Conservation (phyloP, 148 eudicot genomes). For the Selenicereus undatus region DNA sequence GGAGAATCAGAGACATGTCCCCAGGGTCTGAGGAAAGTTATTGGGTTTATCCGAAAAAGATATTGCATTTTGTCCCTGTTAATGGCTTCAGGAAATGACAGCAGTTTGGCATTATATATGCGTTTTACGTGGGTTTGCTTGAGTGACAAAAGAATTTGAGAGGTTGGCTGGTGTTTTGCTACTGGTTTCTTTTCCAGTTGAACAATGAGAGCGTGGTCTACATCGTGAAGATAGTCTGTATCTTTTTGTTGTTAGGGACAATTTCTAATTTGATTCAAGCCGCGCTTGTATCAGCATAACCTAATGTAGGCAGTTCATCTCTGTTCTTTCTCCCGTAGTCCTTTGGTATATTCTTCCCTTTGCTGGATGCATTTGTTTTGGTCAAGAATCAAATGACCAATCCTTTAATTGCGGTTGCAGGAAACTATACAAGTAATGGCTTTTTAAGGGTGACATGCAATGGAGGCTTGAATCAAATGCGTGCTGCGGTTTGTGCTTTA, state of each 20-base stretch:
- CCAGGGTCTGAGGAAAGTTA: background rate
- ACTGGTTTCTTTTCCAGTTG: background rate
- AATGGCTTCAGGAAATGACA: background rate
- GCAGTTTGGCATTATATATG: background rate
- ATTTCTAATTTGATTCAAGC: background rate
- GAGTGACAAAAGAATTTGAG: background rate
- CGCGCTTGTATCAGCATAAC: background rate
- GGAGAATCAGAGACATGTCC: background rate
- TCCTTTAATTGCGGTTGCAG: slow-evolving; percentile 37
- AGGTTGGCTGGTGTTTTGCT: background rate
- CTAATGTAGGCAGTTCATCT: background rate
- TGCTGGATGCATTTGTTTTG: background rate
- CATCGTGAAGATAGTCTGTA: background rate
- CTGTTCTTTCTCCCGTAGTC: background rate
- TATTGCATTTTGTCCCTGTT: background rate
- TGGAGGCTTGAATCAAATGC: slow-evolving; percentile 99
- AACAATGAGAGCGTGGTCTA: background rate
- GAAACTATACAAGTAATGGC: slow-evolving; percentile 84
- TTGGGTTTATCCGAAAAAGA: background rate
- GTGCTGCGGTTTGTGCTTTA: slow-evolving; percentile 76
- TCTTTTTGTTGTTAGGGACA: background rate
- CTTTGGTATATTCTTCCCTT: background rate
- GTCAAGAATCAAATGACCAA: background rate
- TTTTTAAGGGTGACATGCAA: slow-evolving; percentile 82
- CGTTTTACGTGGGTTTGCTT: background rate